Evolutionary conservation across 305 asterid species (phyloP), one percentile per base, ranked within the genome.

Genomic region (Fraxinus baroniana): DNA sequence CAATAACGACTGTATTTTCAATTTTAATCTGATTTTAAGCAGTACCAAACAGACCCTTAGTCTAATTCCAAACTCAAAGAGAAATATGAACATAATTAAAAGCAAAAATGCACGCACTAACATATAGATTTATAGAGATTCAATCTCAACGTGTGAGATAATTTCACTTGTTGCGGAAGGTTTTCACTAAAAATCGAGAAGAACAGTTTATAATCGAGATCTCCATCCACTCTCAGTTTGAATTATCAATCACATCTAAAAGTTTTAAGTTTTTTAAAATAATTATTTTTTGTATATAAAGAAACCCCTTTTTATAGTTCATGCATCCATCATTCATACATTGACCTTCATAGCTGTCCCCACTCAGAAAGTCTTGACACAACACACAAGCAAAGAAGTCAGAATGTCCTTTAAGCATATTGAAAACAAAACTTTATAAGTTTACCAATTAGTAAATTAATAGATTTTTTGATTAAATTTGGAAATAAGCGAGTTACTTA

Each of bases 351-450:
- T 60, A 20, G 26, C 2, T 75, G 72, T 18, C 64, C 78, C 74
- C 13, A 32, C 39, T 30, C 28, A 74, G 83, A 74, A 78, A 44
- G 39, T 57, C n/a, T 82, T 80, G 81, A 76, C 83, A 74, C 80
- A 33, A 60, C 80, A 76, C 83, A 74, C 80, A 33, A 60, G 57
- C 81, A 75, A 17, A 78, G 20, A 74, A 72, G 80, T 78, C 78
- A 26, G 74, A 80, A 68, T 46, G 49, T 62, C 74, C 26, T 36
- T 46, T 17, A 33, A 77, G 71, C 71, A 2, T 15, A 22, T 15
- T 49, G 80, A 77, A 77, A 15, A 28, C 37, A 68, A 4, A 68
- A 68, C 10, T 26, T 30, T 4, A 26, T 6, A 26, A 12, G 36
- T 10, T 66, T 66, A 66, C 17, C 36, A 66, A 62, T 22, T 62